Base-by-base conservation (phyloP, 1,284 basidiomycete species). In the Mycosarcoma maydis region DNA sequence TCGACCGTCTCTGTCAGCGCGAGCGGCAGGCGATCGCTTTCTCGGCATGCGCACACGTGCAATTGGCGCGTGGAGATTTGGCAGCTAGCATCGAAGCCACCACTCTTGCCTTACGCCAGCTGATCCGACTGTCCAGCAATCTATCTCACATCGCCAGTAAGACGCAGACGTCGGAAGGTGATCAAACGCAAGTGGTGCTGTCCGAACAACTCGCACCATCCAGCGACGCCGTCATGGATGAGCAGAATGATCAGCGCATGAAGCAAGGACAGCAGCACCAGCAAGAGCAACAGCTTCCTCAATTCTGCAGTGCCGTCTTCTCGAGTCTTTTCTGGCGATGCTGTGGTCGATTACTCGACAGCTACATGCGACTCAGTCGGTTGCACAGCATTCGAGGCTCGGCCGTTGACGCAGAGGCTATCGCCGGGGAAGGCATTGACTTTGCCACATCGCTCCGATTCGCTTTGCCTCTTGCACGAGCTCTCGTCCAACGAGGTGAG, bases 341-440 rank as follows among this genome's bases (percentile, higher is more conserved):
- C 22, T 51, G 66, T 26, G 41, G 51, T 29, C 36, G 57, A 8
- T 47, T 71, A 11, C 33, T 67, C 23, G 36, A 56, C 14, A 41
- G 34, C 5, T 77, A 75, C 44, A 37, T 59, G 34, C 51, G 44
- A 6, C 50, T 78, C 36, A 70, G 69, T 23, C 48, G 36, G 16
- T 26, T 77, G 34, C 67, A 79, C 34, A 61, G 68, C n/a, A 20
- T 49, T 19, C 77, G 78, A 17, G 79, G 79, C 29, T 71, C 72
- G 9, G 72, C 61, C 6, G 43, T 62, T 7, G 77, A 81, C 26
- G 76, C 79, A 3, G 73, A 74, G n/a, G 64, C 65, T 2, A 70
- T 75, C 48, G 77, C 69, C 10, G 45, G 47, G 7, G 79, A 81
- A 42, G 60, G 65, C 20, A 59, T 79, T 32, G 72, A 76, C 33